These are phyloP conservation scores for Rhodotorula glutinis DNA, from an alignment of 1,284 basidiomycete species.

Conservation along the genomic window DNA sequence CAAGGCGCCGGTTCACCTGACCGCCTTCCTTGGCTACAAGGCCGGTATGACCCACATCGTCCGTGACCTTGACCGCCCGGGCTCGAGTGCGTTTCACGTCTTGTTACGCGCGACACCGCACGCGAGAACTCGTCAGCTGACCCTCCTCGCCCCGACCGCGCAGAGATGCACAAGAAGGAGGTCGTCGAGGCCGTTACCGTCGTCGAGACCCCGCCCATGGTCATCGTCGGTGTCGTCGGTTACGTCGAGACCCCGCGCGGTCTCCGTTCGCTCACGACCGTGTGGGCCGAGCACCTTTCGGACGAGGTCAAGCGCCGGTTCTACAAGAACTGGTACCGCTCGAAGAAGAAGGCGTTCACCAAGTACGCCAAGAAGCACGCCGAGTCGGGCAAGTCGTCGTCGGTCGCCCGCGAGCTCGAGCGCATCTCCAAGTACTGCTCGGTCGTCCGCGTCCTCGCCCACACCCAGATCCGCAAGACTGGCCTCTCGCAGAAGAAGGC, in stretches of 20 bases:
- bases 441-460: slow-evolving; percentile 97
- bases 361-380: slow-evolving; percentile 98
- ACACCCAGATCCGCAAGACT: slow-evolving; percentile 98
- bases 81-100: slow-evolving; percentile 77
- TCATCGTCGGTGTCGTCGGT: slow-evolving; percentile 97
- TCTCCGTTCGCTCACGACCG: slow-evolving; percentile 74
- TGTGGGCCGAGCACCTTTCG: slow-evolving; percentile 64
- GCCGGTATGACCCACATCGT: slow-evolving; percentile 99
- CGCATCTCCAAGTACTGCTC: slow-evolving; percentile 99
- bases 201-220: slow-evolving; percentile 95
- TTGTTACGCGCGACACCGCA: not conserved
- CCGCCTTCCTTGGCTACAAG: slow-evolving; percentile 99
- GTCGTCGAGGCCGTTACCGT: slow-evolving; percentile 97
- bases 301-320: slow-evolving; percentile 96
- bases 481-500: slow-evolving; percentile 99
- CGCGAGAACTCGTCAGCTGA: slow-evolving; percentile 7
- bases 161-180: slow-evolving; percentile 99
- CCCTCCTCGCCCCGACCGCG: not conserved
- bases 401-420: slow-evolving; percentile 92
- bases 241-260: slow-evolving; percentile 99
- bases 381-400: slow-evolving; percentile 82
- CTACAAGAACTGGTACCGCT: slow-evolving; percentile 95
- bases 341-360: slow-evolving; percentile 99
- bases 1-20: slow-evolving; percentile 98
- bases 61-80: slow-evolving; percentile 97